A percentile compares a stretch with the other conserved stretches of the same genome.
phyloP scores from a whole-genome alignment of 208 protist genomes.

The Leptomonas seymouri region DNA sequence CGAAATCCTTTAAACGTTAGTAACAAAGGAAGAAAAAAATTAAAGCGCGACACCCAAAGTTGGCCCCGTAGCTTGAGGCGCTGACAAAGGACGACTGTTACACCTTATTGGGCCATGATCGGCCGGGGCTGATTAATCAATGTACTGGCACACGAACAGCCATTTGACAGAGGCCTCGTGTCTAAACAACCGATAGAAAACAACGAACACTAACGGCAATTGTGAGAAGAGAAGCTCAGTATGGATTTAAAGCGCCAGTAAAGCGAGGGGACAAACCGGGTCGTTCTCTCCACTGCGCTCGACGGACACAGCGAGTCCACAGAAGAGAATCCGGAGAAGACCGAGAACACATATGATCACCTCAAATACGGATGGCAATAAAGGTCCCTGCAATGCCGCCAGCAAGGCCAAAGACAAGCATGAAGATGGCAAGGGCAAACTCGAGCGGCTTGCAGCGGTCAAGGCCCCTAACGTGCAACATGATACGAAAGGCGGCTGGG shows the following conservation, averaged over 20 bases:
- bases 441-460: slow-evolving; percentile 41
- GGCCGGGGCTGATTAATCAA: neutral
- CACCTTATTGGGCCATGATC: neutral
- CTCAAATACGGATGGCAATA: slow-evolving; percentile 38
- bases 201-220: neutral
- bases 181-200: neutral
- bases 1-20: too few relatives aligned
- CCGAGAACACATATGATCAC: neutral
- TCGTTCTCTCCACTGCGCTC: too few relatives aligned
- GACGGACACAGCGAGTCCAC: neutral
- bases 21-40: too few relatives aligned
- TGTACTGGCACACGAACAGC: slow-evolving; percentile 8
- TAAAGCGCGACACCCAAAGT: too few relatives aligned
- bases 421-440: slow-evolving; percentile 27
- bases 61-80: neutral
- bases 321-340: neutral
- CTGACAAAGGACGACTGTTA: neutral
- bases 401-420: slow-evolving; percentile 66
- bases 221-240: neutral
- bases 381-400: slow-evolving; percentile 55
- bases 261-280: too few relatives aligned
- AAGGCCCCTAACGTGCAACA: slow-evolving; percentile 48
- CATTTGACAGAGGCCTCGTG: neutral
- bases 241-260: too few relatives aligned
- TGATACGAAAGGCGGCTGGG: slow-evolving; percentile 61